phyloP scores from a whole-genome alignment of 768 basidiomycete species.

The Paxillus involutus region DNA sequence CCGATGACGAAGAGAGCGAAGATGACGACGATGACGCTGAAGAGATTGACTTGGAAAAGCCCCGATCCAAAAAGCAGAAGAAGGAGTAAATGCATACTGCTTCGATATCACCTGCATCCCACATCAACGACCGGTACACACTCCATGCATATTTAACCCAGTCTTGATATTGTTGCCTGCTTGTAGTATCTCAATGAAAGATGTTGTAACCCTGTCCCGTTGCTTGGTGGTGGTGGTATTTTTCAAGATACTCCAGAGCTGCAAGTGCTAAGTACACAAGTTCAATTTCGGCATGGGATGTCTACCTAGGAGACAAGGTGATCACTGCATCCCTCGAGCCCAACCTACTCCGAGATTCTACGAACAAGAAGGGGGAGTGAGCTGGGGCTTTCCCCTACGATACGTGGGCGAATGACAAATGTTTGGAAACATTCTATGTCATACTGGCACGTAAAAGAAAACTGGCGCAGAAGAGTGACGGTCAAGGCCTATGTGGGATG shows the following conservation, averaged over 20 bases:
- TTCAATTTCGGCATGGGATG: too few relatives aligned
- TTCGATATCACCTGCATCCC: slow-evolving; percentile 10
- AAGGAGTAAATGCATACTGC: slow-evolving; percentile 27
- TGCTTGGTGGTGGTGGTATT: neutral
- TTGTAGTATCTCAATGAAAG: slow-evolving; percentile 4
- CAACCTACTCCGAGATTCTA: slow-evolving; percentile 20
- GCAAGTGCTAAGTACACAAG: too few relatives aligned
- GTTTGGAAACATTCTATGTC: slow-evolving; percentile 66
- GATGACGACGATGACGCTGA: slow-evolving; percentile 79
- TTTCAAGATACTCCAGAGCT: too few relatives aligned
- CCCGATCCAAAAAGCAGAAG: slow-evolving; percentile 72
- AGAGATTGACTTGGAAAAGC: slow-evolving; percentile 88
- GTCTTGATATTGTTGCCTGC: slow-evolving; percentile 10
- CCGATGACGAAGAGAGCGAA: slow-evolving; percentile 65
- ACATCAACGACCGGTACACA: slow-evolving; percentile 5
- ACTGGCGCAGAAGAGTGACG: slow-evolving; percentile 52
- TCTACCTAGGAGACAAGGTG: neutral
- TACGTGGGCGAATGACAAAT: slow-evolving; percentile 61
- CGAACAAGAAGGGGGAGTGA: slow-evolving; percentile 55
- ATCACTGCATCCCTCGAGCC: neutral
- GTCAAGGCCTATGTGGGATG: slow-evolving; percentile 34
- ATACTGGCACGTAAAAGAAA: slow-evolving; percentile 48
- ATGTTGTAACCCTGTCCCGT: slow-evolving; percentile 1
- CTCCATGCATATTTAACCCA: slow-evolving; percentile 27
- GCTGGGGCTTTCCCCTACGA: slow-evolving; percentile 51